A percentile compares a stretch with the other conserved stretches of the same genome.
phyloP scores from a whole-genome alignment of 179 eudicot genomes.

The Silene noctiflora region DNA sequence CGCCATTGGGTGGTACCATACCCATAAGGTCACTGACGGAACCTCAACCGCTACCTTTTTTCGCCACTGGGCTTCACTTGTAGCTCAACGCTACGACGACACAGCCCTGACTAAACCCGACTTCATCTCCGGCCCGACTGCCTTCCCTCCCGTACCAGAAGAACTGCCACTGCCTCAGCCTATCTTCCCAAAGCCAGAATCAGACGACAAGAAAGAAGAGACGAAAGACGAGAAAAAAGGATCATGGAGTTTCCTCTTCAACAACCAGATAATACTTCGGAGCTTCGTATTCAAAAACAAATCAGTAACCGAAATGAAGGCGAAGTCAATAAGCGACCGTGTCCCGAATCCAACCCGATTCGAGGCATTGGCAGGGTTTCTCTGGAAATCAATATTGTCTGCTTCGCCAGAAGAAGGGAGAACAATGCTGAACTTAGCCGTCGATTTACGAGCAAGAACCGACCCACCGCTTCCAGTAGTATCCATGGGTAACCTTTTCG shows the following conservation, averaged over 20 bases:
- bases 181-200: background rate
- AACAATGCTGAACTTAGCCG: background rate
- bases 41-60: background rate
- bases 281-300: background rate
- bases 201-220: background rate
- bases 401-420: background rate
- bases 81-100: background rate
- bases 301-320: background rate
- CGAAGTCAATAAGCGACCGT: background rate
- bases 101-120: background rate
- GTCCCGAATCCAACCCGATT: conserved; percentile 16
- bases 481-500: conserved; percentile 5
- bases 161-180: background rate
- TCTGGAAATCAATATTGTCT: background rate
- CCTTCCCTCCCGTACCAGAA: conserved; percentile 8
- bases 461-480: background rate
- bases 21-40: conserved; percentile 9
- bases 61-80: conserved; percentile 8
- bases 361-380: background rate
- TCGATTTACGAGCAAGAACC: background rate
- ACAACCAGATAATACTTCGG: background rate
- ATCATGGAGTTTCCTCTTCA: background rate
- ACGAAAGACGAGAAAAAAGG: background rate
- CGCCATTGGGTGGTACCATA: conserved; percentile 9
- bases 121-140: background rate